Conservation (phyloP, 257 asterid genomes). For the Primulina huaijiensis region DNA sequence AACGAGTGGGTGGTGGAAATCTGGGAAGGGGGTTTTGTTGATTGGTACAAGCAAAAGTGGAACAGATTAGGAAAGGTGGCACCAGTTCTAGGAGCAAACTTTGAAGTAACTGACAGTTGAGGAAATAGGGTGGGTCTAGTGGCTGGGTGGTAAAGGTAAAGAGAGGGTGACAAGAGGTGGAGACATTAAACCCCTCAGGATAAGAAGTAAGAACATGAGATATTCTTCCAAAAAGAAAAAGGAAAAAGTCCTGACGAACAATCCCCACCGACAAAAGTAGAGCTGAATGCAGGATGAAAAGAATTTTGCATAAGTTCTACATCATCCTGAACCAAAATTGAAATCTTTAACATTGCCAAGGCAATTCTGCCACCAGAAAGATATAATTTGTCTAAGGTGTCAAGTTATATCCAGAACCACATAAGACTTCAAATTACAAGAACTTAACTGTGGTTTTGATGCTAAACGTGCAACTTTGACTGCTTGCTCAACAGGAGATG, state of each 20-base stretch:
- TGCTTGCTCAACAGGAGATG: conserved; percentile 69
- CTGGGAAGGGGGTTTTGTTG: background rate
- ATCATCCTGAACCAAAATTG: conserved; percentile 1
- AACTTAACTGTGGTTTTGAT: conserved; percentile 74
- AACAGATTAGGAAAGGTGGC: background rate
- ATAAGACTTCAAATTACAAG: conserved; percentile 24
- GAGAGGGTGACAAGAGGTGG: background rate
- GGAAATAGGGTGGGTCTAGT: background rate
- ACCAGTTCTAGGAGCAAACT: background rate
- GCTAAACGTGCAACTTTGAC: conserved; percentile 56
- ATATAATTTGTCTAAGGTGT: conserved; percentile 7
- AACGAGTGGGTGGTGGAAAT: background rate
- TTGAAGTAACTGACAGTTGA: background rate
- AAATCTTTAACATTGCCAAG: background rate
- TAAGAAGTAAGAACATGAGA: background rate
- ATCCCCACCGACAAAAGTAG: background rate
- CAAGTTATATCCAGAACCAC: conserved; percentile 15
- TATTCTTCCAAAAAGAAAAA: background rate
- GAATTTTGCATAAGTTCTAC: conserved; percentile 1
- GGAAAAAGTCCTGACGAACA: background rate
- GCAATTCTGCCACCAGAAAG: conserved; percentile 20
- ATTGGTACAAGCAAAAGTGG: background rate
- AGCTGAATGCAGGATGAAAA: background rate
- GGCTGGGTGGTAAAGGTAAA: conserved; percentile 5
- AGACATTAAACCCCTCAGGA: background rate